Percentiles rank a stretch among this genome's conserved stretches.
phyloP scores from a whole-genome alignment of 192 early-diverging fungal genomes.

The Coemansia sp. region DNA sequence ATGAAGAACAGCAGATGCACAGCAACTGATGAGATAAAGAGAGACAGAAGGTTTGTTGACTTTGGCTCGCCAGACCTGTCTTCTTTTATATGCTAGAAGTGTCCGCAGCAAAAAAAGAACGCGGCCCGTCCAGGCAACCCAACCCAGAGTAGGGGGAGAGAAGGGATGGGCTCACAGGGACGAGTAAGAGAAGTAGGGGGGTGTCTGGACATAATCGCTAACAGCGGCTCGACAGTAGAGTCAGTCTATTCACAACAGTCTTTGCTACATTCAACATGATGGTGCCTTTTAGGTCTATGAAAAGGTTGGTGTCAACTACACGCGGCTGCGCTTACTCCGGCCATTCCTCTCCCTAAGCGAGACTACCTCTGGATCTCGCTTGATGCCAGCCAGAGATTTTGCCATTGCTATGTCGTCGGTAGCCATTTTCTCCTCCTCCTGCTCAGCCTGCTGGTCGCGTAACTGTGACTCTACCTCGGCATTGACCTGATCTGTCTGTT shows the following conservation, averaged over 20 bases:
- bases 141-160: constrained; percentile 15
- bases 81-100: constrained; percentile 7
- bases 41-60: background rate
- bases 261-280: background rate
- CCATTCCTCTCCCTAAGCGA: constrained; percentile 28
- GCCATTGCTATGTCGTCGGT: constrained; percentile 31
- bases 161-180: constrained; percentile 10
- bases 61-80: background rate
- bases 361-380: constrained; percentile 2
- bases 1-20: constrained; percentile 5
- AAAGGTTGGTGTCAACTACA: background rate
- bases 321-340: constrained; percentile 37
- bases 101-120: background rate
- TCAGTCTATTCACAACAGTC: background rate
- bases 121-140: background rate
- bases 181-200: background rate
- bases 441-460: constrained; percentile 14
- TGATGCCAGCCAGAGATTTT: constrained; percentile 15
- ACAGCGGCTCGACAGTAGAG: constrained; percentile 1
- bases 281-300: background rate
- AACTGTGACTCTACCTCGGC: constrained; percentile 16
- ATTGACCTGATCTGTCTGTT: constrained; percentile 25
- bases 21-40: background rate
- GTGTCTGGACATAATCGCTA: background rate
- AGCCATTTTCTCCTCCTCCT: constrained; percentile 7